Evolutionary conservation across 1,139 yeast species (phyloP).

Genomic region (Blastobotrys elegans): DNA sequence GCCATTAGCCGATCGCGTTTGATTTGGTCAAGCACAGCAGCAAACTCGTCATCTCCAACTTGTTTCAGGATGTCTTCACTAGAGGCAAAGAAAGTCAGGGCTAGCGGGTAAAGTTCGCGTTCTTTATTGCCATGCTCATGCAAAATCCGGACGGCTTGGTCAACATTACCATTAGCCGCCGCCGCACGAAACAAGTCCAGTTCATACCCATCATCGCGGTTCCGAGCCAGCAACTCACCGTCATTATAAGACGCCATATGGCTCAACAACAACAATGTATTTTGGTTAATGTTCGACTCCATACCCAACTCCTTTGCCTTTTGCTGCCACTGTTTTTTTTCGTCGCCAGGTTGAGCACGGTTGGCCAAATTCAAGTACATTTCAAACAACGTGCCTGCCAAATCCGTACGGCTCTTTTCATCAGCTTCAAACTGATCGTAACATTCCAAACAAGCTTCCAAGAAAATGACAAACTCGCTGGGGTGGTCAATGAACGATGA

Average conservation of each 20-base stretch:
- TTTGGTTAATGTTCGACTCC: conserved; percentile 45
- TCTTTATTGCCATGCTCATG: conserved; percentile 56
- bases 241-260: conserved; percentile 41
- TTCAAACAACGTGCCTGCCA: conserved; percentile 75
- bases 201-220: conserved; percentile 46
- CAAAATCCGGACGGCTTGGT: conserved; percentile 52
- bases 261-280: conserved; percentile 59
- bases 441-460: conserved; percentile 84
- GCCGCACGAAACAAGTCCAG: conserved; percentile 63
- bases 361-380: conserved; percentile 65
- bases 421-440: conserved; percentile 75
- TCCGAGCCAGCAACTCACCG: conserved; percentile 23
- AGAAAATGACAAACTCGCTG: conserved; percentile 83
- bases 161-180: conserved; percentile 53
- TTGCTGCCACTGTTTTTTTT: conserved; percentile 49
- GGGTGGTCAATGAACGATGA: conserved; percentile 82
- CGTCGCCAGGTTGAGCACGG: conserved; percentile 36
- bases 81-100: conserved; percentile 62
- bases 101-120: conserved; percentile 61
- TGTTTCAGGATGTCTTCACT: conserved; percentile 47
- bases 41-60: conserved; percentile 52
- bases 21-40: conserved; percentile 49
- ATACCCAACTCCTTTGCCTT: conserved; percentile 57
- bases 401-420: conserved; percentile 61
- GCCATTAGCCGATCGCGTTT: conserved; percentile 54